phyloP scores from a whole-genome alignment of 2,329 filamentous ascomycete species.

The Pseudocercospora fijiensis region DNA sequence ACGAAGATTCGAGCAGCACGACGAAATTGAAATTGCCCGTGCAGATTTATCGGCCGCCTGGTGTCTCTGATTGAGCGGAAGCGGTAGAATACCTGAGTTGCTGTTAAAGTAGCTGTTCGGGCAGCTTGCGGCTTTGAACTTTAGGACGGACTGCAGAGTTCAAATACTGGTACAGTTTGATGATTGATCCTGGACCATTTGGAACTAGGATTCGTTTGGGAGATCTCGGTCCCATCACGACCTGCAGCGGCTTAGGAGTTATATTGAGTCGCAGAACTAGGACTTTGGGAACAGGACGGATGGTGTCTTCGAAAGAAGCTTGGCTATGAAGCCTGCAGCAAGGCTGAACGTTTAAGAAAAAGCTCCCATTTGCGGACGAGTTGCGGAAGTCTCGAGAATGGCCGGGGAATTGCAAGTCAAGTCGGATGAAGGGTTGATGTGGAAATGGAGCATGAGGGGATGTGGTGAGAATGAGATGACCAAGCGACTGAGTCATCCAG shows the following conservation, averaged over 20 bases:
- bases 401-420: background rate
- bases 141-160: too few relatives aligned
- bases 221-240: too few relatives aligned
- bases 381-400: background rate
- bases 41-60: constrained; percentile 11
- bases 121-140: background rate
- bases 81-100: background rate
- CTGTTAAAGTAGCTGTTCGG: background rate
- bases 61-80: background rate
- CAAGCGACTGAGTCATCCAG: background rate
- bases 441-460: background rate
- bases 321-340: background rate
- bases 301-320: background rate
- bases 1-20: constrained; percentile 13
- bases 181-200: background rate
- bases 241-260: too few relatives aligned
- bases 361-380: background rate
- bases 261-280: background rate
- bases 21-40: constrained; percentile 17
- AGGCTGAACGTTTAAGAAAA: background rate
- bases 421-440: background rate
- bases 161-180: background rate
- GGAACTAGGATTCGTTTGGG: background rate
- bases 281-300: background rate
- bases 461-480: background rate